phyloP scores from a whole-genome alignment of 2,329 filamentous ascomycete species.

The Juglanconis oblonga region DNA sequence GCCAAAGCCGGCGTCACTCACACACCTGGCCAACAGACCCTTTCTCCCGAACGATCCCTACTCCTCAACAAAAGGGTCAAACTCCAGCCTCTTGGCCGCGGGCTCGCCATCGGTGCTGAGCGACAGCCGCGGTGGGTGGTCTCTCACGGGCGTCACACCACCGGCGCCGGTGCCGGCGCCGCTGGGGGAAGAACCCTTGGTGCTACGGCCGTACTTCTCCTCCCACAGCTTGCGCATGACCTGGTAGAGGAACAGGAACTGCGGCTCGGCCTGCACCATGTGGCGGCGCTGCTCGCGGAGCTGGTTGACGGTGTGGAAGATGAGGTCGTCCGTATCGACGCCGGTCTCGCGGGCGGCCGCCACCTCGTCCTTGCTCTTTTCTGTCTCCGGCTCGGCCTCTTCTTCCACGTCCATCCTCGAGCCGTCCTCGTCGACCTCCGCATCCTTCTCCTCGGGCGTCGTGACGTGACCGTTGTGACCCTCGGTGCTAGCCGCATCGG shows the following conservation, averaged over 20 bases:
- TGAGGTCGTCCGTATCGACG: constrained; percentile 52
- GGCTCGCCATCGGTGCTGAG: constrained; percentile 36
- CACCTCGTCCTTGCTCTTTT: constrained; percentile 14
- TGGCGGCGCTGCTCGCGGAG: constrained; percentile 84
- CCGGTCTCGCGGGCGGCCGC: constrained; percentile 26
- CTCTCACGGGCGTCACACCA: background rate
- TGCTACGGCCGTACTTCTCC: constrained; percentile 51
- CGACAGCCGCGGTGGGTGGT: background rate
- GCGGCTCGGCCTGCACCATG: constrained; percentile 90
- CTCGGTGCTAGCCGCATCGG: constrained; percentile 21
- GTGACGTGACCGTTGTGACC: constrained; percentile 14
- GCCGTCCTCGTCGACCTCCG: constrained; percentile 29
- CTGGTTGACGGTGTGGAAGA: constrained; percentile 75
- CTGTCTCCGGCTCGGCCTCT: background rate
- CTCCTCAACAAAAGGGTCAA: constrained; percentile 42
- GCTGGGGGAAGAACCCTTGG: background rate
- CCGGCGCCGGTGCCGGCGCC: background rate
- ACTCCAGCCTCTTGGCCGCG: constrained; percentile 51
- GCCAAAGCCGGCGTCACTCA: background rate
- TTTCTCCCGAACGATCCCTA: constrained; percentile 20
- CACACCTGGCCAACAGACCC: constrained; percentile 6
- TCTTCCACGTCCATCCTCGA: constrained; percentile 9
- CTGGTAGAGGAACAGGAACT: constrained; percentile 86
- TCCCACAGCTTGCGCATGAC: constrained; percentile 74
- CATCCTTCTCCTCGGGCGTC: constrained; percentile 1